A percentile compares a stretch with the other conserved stretches of the same genome.
phyloP scores from a whole-genome alignment of 108 stramenopile genomes.

The Seminavis robusta region DNA sequence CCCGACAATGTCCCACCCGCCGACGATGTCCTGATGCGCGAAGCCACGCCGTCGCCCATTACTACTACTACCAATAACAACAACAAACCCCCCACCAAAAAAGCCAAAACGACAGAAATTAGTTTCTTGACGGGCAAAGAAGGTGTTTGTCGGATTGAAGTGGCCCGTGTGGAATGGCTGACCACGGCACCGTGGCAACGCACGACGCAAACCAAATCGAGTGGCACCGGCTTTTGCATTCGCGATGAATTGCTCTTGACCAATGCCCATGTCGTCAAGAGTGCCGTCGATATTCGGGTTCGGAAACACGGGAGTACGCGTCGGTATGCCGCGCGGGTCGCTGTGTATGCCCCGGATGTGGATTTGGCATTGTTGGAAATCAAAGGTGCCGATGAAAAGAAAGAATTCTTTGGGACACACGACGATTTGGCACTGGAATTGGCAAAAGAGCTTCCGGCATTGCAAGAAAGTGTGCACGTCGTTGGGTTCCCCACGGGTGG shows the following conservation, averaged over 20 bases:
- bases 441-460: conserved; percentile 33
- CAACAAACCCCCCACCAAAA: too few species aligned
- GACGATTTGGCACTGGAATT: too few species aligned
- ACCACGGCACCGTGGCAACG: conserved; percentile 9
- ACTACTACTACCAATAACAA: too few species aligned
- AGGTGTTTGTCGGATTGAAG: conserved; percentile 10
- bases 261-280: conserved; percentile 16
- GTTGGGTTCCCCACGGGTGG: conserved; percentile 66
- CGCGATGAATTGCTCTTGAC: conserved; percentile 10
- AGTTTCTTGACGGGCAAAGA: too few species aligned
- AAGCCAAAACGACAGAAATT: too few species aligned
- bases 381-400: conserved; percentile 4
- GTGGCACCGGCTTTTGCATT: too few species aligned
- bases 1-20: too few species aligned
- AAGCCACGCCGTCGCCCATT: too few species aligned
- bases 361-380: conserved; percentile 17
- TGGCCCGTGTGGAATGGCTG: conserved; percentile 9
- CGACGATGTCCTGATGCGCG: too few species aligned
- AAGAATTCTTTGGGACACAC: conserved; percentile 15
- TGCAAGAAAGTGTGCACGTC: conserved; percentile 61
- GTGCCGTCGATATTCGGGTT: conserved; percentile 19
- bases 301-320: conserved; percentile 12
- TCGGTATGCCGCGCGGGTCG: conserved; percentile 9
- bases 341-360: conserved; percentile 12
- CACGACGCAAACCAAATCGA: conserved; percentile 1